phyloP scores from a whole-genome alignment of 768 basidiomycete species.

The Cytidiella melzeri region DNA sequence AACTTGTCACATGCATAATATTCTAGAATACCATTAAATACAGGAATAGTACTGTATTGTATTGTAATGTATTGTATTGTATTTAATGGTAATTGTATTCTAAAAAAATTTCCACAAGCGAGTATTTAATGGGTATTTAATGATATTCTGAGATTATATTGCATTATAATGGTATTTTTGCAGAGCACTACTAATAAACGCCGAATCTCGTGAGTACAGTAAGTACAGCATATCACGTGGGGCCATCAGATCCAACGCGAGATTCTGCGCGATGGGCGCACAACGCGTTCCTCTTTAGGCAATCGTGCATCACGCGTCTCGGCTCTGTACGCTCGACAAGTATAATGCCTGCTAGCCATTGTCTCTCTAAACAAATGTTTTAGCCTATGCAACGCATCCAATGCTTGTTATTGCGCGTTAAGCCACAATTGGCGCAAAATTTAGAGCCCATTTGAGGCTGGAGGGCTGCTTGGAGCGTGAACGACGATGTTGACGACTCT shows the following conservation, averaged over 20 bases:
- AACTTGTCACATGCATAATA: too few species aligned
- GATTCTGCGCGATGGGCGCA: constrained; percentile 18
- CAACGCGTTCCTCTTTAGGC: constrained; percentile 24
- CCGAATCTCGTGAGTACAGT: too few species aligned
- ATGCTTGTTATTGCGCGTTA: neutral
- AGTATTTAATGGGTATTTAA: too few species aligned
- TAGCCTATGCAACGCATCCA: neutral
- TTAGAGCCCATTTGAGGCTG: neutral
- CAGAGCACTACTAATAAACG: too few species aligned
- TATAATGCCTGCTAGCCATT: neutral
- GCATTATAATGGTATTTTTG: too few species aligned
- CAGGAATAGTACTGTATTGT: too few species aligned
- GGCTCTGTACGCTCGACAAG: constrained; percentile 11
- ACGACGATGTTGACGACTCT: constrained; percentile 7
- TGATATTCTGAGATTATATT: too few species aligned
- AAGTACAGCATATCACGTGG: constrained; percentile 14
- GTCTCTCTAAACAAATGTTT: neutral
- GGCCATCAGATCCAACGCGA: constrained; percentile 21
- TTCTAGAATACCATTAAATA: too few species aligned
- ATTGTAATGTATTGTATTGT: too few species aligned
- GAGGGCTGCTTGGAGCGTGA: constrained; percentile 5
- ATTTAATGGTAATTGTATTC: too few species aligned
- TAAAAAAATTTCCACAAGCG: too few species aligned
- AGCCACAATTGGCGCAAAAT: neutral
- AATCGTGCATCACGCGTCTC: constrained; percentile 18